Evolutionary conservation across 2,329 filamentous ascomycete genomes (phyloP), one percentile per base, ranked within the genome.

Genomic region (Fusarium protoensiforme): DNA sequence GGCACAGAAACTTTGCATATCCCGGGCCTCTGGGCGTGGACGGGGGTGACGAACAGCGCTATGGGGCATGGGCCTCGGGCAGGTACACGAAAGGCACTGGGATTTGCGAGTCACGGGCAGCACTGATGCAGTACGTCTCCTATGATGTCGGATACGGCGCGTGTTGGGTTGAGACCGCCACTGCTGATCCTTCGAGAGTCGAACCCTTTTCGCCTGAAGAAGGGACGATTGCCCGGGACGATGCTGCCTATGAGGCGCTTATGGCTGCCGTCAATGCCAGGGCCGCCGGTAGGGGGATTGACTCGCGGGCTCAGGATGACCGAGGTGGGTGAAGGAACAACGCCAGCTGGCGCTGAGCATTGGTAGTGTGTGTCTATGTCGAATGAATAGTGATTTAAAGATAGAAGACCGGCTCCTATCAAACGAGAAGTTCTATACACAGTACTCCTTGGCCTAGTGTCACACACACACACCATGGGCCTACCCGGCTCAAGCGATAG

Each of bases 71-170:
- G 3, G 7, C 3, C 3, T 27, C 36, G 11, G 54, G 41, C 4
- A 61, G 18, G n/a, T 63, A 64, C 18, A 59, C 43, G 7, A 14
- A 74, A 4, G 71, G 67, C 1, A 27, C 14, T 1, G 65, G 64
- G 0, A n/a, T 67, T 1, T 8, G 5, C 1, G 11, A 20, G 0
- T 0, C 13, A 5, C 68, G 60, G n/a, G 2, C 0, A 2, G 6
- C 4, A 4, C 43, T 51, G 10, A 53, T 74, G 65, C 56, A 35
- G 35, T 74, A 74, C 9, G 11, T 72, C 5, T 20, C 64, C 10
- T 74, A 74, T 8, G 5, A 69, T 0, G 31, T 62, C 4, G 24
- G 24, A 24, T 24, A 24, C 10, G 48, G 27, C 5, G 0, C 2
- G 0, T 39, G 58, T 6, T 71, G 61, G 48, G 0, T n/a, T 5